Evolutionary conservation across 2,329 filamentous ascomycete genomes (phyloP).

Genomic region (Clarireedia sp.): DNA sequence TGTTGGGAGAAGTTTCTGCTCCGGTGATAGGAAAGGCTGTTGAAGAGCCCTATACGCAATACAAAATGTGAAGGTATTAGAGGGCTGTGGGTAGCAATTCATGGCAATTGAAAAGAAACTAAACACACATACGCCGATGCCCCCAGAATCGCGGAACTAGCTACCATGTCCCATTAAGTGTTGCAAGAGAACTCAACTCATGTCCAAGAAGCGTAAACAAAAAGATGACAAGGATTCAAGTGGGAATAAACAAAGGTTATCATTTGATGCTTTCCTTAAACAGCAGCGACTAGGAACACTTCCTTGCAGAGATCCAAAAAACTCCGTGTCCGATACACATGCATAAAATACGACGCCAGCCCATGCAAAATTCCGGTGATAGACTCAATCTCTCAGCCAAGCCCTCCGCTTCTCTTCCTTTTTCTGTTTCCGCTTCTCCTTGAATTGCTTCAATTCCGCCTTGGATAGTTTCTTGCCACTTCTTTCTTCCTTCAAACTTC

Average conservation of each 20-base stretch:
- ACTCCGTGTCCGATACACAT: not conserved
- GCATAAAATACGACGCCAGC: not conserved
- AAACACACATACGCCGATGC: no score
- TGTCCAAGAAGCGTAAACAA: not conserved
- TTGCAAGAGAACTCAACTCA: no score
- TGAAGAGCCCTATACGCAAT: no score
- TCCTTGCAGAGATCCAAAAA: not conserved
- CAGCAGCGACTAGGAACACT: not conserved
- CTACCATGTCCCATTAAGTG: no score
- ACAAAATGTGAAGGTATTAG: no score
- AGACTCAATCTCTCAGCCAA: constrained; percentile 50
- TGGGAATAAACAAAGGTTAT: no score
- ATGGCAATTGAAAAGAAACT: no score
- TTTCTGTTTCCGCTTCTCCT: constrained; percentile 77
- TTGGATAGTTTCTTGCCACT: constrained; percentile 77
- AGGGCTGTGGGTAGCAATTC: no score
- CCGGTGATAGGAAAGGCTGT: no score
- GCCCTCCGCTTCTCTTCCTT: constrained; percentile 93
- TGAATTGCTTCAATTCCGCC: constrained; percentile 82
- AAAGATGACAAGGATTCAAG: not conserved
- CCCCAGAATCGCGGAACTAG: no score
- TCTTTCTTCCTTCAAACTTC: constrained; percentile 85
- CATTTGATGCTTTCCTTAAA: not conserved
- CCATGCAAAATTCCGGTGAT: not conserved
- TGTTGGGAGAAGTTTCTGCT: no score